Conservation (phyloP, 352 stramenopile genomes). For the Lagenidium sp. region DNA sequence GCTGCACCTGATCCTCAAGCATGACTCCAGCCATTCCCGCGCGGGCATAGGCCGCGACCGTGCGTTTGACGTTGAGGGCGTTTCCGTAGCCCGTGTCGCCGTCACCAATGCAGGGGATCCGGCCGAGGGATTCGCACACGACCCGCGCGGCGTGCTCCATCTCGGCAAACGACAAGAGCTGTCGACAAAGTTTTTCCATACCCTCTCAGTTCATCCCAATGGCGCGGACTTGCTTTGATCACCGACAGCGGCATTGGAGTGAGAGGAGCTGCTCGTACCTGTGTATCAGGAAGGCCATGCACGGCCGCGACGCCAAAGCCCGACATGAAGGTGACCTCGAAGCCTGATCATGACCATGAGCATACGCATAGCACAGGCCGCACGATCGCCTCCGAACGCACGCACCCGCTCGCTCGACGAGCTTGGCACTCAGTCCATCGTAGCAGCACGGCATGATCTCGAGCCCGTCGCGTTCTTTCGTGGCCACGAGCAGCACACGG, state of each 20-base stretch:
- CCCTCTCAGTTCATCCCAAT: too few relatives aligned
- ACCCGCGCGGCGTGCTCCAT: conserved; percentile 33
- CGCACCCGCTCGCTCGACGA: conserved; percentile 66
- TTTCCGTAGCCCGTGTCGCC: conserved; percentile 92
- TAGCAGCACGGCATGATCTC: conserved; percentile 87
- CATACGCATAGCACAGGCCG: not conserved
- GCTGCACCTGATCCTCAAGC: conserved; percentile 91
- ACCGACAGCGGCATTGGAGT: not conserved
- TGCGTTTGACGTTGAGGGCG: conserved; percentile 90
- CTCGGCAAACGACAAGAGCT: conserved; percentile 59
- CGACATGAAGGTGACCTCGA: conserved; percentile 90
- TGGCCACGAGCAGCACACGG: too few relatives aligned
- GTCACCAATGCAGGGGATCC: conserved; percentile 71
- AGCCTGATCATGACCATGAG: conserved; percentile 24
- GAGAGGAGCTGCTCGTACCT: conserved; percentile 23
- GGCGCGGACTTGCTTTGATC: too few relatives aligned
- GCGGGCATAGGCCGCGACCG: conserved; percentile 83
- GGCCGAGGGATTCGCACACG: conserved; percentile 30
- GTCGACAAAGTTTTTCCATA: too few relatives aligned
- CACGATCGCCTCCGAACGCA: not conserved
- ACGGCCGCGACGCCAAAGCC: conserved; percentile 88
- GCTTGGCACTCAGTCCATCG: conserved; percentile 85
- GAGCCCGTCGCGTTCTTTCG: conserved; percentile 44
- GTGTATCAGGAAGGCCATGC: conserved; percentile 86
- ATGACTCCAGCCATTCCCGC: conserved; percentile 91